phyloP scores from a whole-genome alignment of 176 grass and related monocot species.

The Sorghum bicolor region DNA sequence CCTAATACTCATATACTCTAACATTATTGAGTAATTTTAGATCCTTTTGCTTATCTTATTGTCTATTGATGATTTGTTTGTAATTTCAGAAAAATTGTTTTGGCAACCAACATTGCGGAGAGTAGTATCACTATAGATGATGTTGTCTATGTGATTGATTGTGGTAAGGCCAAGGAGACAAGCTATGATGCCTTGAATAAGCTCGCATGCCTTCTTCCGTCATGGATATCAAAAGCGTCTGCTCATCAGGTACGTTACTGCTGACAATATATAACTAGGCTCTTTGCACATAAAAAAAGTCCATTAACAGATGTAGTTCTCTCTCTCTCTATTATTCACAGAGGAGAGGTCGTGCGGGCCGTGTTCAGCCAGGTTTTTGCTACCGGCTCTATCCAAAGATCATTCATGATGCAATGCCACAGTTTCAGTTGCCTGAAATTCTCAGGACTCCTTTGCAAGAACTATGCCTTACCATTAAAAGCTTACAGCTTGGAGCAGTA shows the following conservation, averaged over 20 bases:
- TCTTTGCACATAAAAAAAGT: slow-evolving; percentile 20
- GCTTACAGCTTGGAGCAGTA: slow-evolving; percentile 74
- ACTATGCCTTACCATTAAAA: slow-evolving; percentile 94
- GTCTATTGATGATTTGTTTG: slow-evolving; percentile 13
- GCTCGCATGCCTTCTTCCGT: slow-evolving; percentile 84
- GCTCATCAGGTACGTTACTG: slow-evolving; percentile 72
- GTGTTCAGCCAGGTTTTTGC: slow-evolving; percentile 81
- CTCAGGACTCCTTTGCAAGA: slow-evolving; percentile 96
- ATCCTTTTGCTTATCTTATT: slow-evolving; percentile 19
- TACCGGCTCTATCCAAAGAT: slow-evolving; percentile 94
- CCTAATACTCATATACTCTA: no score
- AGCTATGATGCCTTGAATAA: slow-evolving; percentile 99
- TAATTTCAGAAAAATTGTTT: slow-evolving; percentile 91
- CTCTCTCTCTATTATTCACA: slow-evolving; percentile 44
- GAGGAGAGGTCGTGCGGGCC: slow-evolving; percentile 89
- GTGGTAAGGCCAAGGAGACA: slow-evolving; percentile 96
- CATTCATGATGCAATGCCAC: slow-evolving; percentile 79
- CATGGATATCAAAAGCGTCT: slow-evolving; percentile 99
- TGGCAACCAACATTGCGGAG: slow-evolving; percentile 96
- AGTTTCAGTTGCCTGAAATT: slow-evolving; percentile 98
- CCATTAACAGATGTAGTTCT: background rate
- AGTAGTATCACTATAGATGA: slow-evolving; percentile 98
- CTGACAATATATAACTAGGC: background rate
- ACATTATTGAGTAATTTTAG: background rate
- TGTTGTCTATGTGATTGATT: slow-evolving; percentile 97